Evolutionary conservation across 179 eudicot species (phyloP), one percentile per base, ranked within the genome.

Genomic region (Patellifolia procumbens): DNA sequence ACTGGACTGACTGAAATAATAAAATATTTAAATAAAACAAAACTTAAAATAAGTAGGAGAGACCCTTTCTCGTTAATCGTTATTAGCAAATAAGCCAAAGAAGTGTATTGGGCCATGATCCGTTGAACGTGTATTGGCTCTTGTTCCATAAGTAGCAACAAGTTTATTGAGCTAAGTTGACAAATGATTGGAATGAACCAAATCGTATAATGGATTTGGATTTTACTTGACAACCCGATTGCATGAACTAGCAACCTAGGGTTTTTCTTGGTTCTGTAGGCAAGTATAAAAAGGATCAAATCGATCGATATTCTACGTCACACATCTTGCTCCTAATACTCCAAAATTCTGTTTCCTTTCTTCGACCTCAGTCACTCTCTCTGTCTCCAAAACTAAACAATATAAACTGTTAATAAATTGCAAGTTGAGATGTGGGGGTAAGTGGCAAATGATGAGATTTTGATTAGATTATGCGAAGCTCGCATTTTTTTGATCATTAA

Each of bases 381-480:
- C 34, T 58, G 17, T 26, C 62, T 4, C 62, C 17, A 58, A 58
- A 26, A 28, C 26, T 58, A 56, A 22, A 2, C 61, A 55, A 22
- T 3, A 5, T 24, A 2, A n/a, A 22, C 2, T 11, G 10, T 26
- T 10, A 3, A n/a, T 22, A 55, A 55, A 7, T n/a, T 55, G 61
- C 60, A 55, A 55, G 60, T 55, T 55, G 60, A 22, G 12, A 29
- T 55, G 51, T 46, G 51, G 13, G 2, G 29, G 29, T 15, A 22
- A 55, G 1, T 24, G 49, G 77, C 77, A 74, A 48, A 62, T 74
- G 77, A 74, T 74, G 77, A 74, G 77, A 11, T 13, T 45, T 17
- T 72, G 12, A 52, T 46, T n/a, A 32, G 17, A 61, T 43, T 26
- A 74, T 31, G 59, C 45, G 32, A 61, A 43, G 77, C 77, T 63